Evolutionary conservation across 1,139 yeast genomes (phyloP).

Genomic region (Lodderomyces pseudojiufengensis): DNA sequence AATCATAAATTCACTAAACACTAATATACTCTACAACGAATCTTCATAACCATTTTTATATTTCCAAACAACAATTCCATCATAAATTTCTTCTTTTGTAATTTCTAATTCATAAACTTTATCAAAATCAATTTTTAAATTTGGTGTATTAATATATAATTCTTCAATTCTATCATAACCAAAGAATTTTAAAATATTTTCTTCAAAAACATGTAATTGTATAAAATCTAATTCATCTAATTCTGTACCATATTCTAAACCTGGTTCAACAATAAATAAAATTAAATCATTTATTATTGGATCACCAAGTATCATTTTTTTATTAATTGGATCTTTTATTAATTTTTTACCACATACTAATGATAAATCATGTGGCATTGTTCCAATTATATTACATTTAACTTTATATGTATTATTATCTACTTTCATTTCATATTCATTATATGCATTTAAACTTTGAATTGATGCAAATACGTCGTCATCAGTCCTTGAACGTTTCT

Average conservation of each 20-base stretch:
- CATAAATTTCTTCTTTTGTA: not conserved
- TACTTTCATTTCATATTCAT: too few relatives aligned
- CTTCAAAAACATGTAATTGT: slow-evolving; percentile 2
- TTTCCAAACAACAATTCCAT: not conserved
- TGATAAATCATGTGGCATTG: slow-evolving; percentile 8
- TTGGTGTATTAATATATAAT: slow-evolving; percentile 1
- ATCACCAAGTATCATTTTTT: not conserved
- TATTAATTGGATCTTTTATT: not conserved
- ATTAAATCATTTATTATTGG: slow-evolving; percentile 5
- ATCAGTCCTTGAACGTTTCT: too few relatives aligned
- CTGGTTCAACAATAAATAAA: slow-evolving; percentile 6
- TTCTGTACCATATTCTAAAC: slow-evolving; percentile 6
- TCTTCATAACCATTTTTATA: not conserved
- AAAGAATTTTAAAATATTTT: slow-evolving; percentile 5
- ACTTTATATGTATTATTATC: slow-evolving; percentile 3
- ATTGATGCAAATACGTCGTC: not conserved
- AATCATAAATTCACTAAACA: not conserved
- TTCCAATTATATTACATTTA: slow-evolving; percentile 5
- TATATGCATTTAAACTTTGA: too few relatives aligned
- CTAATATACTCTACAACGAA: not conserved
- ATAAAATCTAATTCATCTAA: slow-evolving; percentile 4
- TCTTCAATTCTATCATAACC: slow-evolving; percentile 3
- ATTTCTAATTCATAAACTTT: not conserved
- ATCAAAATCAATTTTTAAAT: not conserved
- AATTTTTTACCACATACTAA: slow-evolving; percentile 8